Conservation (phyloP, 768 basidiomycete genomes). For the Phaeotremella fagi region DNA sequence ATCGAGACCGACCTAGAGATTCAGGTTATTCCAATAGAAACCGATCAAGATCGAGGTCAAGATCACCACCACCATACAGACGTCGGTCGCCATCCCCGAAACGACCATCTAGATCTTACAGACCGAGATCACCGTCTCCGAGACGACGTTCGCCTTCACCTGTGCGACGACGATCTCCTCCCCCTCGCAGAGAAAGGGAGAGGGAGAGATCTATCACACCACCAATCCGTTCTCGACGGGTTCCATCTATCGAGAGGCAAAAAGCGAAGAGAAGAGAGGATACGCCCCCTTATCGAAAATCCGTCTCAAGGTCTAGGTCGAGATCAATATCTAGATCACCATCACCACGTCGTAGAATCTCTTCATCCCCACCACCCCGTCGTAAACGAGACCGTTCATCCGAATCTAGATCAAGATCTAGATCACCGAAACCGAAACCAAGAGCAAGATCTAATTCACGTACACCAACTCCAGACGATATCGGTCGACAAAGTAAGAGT, state of each 20-base stretch:
- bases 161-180: constrained; percentile 20
- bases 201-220: neutral
- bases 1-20: neutral
- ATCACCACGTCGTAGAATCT: too few species aligned
- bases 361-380: constrained; percentile 2
- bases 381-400: constrained; percentile 3
- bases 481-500: constrained; percentile 4
- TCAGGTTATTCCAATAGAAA: neutral
- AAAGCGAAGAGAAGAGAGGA: neutral
- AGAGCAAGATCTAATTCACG: constrained; percentile 18
- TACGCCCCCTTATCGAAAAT: too few species aligned
- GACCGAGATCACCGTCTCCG: constrained; percentile 7
- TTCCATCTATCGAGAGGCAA: neutral
- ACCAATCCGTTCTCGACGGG: neutral
- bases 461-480: constrained; percentile 15
- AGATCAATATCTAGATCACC: constrained; percentile 1
- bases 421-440: constrained; percentile 9
- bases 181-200: constrained; percentile 4
- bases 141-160: too few species aligned
- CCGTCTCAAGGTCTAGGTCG: constrained; percentile 3
- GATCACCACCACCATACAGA: constrained; percentile 8
- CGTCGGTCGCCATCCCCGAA: constrained; percentile 13
- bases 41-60: neutral
- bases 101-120: constrained; percentile 14
- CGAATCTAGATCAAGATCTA: neutral